Conservation (phyloP, 352 stramenopile species). For the Nothophytophthora sp. region DNA sequence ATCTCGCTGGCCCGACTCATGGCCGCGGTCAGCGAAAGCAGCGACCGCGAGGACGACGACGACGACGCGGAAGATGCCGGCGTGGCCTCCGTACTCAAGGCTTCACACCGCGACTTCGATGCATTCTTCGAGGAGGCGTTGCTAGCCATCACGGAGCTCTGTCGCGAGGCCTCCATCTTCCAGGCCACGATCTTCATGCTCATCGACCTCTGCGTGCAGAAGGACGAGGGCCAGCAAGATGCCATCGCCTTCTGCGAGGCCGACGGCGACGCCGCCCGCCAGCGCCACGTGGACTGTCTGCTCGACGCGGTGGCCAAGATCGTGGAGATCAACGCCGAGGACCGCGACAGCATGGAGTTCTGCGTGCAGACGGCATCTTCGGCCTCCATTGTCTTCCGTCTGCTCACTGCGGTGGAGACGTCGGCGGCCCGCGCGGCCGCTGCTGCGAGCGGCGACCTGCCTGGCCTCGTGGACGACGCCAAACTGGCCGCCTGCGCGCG, state of each 20-base stretch:
- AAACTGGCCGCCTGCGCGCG: conserved; percentile 55
- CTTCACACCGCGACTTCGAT: conserved; percentile 56
- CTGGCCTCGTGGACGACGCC: conserved; percentile 31
- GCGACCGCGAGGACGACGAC: conserved; percentile 30
- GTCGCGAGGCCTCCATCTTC: conserved; percentile 76
- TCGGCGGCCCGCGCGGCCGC: conserved; percentile 42
- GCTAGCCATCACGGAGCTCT: conserved; percentile 74
- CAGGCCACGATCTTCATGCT: conserved; percentile 75
- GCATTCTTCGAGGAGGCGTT: conserved; percentile 74
- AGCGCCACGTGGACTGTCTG: conserved; percentile 49
- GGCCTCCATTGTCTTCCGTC: conserved; percentile 59
- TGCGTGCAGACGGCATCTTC: conserved; percentile 48
- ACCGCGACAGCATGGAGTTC: conserved; percentile 82
- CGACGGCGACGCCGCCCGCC: conserved; percentile 22
- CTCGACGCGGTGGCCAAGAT: conserved; percentile 81
- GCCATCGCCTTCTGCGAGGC: conserved; percentile 37
- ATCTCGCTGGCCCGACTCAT: conserved; percentile 78
- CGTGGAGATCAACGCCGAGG: conserved; percentile 71
- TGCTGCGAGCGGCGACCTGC: conserved; percentile 6
- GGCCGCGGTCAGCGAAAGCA: conserved; percentile 40
- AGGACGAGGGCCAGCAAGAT: conserved; percentile 11
- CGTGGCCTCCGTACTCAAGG: conserved; percentile 41
- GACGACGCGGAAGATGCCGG: conserved; percentile 23
- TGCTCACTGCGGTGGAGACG: conserved; percentile 64
- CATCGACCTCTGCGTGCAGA: conserved; percentile 56